Evolutionary conservation across 2,329 filamentous ascomycete genomes (phyloP).

Genomic region (Diaporthe ilicicola): DNA sequence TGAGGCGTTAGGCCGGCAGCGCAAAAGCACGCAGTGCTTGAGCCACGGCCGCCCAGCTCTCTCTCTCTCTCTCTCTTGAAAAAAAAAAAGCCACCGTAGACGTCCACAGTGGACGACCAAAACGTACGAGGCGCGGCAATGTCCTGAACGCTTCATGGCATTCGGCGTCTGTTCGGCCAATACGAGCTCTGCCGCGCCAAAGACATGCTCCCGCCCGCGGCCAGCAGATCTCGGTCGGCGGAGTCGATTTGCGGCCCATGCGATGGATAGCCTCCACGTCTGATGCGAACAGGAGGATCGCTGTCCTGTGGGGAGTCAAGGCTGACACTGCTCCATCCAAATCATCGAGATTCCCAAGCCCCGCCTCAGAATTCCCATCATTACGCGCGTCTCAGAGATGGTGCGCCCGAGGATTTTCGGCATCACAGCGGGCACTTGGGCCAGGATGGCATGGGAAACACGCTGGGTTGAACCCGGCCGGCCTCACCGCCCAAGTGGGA

Average conservation of each 20-base stretch:
- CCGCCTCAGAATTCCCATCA: not conserved
- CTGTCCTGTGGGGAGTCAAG: not conserved
- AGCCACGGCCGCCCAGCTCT: not conserved
- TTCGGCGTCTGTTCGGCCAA: slow-evolving; percentile 11
- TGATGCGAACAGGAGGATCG: not conserved
- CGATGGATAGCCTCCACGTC: not conserved
- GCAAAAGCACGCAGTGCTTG: not conserved
- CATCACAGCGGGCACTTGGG: not conserved
- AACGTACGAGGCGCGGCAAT: not conserved
- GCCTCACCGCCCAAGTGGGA: slow-evolving; percentile 29
- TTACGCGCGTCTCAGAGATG: not conserved
- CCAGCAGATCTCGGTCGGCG: slow-evolving; percentile 4
- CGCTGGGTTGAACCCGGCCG: slow-evolving; percentile 27
- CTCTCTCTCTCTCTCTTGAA: too few species aligned
- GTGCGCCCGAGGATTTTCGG: not conserved
- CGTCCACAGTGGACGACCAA: not conserved
- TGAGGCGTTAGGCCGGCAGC: not conserved
- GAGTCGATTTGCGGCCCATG: not conserved
- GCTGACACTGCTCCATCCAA: not conserved
- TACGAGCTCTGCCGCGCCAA: not conserved
- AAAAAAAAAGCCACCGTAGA: not conserved
- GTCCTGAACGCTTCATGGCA: not conserved
- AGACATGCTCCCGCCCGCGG: not conserved
- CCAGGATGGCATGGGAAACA: not conserved
- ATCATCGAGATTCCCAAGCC: not conserved